Base-by-base conservation (phyloP, 2,329 filamentous ascomycete species). In the Penicillium vulpinum region DNA sequence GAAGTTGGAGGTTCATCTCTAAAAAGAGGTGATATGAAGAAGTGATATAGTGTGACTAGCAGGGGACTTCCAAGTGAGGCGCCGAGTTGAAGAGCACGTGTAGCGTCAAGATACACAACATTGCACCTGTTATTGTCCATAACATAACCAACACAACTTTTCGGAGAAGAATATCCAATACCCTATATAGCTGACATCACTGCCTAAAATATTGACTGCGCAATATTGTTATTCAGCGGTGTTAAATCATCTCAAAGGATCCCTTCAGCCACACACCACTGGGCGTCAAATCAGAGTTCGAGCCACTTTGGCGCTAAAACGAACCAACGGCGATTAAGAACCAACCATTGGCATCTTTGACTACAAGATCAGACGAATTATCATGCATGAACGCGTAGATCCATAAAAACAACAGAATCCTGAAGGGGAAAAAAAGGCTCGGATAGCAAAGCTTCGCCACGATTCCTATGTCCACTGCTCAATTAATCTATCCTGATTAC, bases 401-500 rank as follows among this genome's bases (percentile, higher is more conserved):
- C 10, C 41, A 24, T 26, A 28, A n/a, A 28, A 38, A 36, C 29
- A 21, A 47, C n/a, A 29, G 31, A 38, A 29, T 9, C 6, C 10
- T 29, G 45, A 54, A 18, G 26, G 5, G 11, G 16, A 4, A 5
- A 9, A 35, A 21, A 47, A 9, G 9, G 16, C 29, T 43, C 52
- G 46, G 36, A 26, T 45, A 55, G 33, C 33, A 43, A 43, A n/a
- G 29, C 38, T 45, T 13, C 31, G 45, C 28, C 29, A 39, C 35
- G 5, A 22, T 41, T 22, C 11, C 51, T 62, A 70, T 16, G 53
- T 28, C 74, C 74, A 77, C 48, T 54, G 66, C 40, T 73, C 68
- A 38, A 76, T 54, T 50, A 77, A 73, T 36, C 48, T 67, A 15
- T 70, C 69, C 36, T 65, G 68, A 13, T 51, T 54, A 45, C 62